phyloP scores from a whole-genome alignment of 2,329 filamentous ascomycete species.

The Clonostachys solani region DNA sequence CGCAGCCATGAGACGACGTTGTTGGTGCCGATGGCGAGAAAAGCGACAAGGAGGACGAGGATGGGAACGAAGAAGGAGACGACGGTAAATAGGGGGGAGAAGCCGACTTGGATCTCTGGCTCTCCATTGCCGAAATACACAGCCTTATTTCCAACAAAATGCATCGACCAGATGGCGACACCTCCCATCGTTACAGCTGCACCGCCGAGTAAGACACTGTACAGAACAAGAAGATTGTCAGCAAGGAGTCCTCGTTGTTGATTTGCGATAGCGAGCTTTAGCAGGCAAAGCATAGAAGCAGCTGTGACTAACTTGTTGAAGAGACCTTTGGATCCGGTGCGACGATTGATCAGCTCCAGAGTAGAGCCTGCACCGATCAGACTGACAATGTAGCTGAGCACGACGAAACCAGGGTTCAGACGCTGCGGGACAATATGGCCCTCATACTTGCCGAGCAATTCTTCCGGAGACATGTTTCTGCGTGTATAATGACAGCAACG shows the following conservation, averaged over 20 bases:
- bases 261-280: no score
- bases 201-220: slow-evolving; percentile 57
- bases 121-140: slow-evolving; percentile 65
- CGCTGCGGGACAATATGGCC: slow-evolving; percentile 40
- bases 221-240: background rate
- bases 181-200: slow-evolving; percentile 70
- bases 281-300: background rate
- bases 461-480: slow-evolving; percentile 1
- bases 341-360: slow-evolving; percentile 74
- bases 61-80: slow-evolving; percentile 80
- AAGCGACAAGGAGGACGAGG: slow-evolving; percentile 69
- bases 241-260: background rate
- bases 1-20: slow-evolving; percentile 54
- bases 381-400: slow-evolving; percentile 73
- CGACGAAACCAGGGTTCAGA: slow-evolving; percentile 59
- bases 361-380: slow-evolving; percentile 74
- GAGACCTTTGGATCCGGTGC: slow-evolving; percentile 63
- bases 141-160: slow-evolving; percentile 79
- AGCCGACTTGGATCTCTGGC: slow-evolving; percentile 63
- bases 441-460: slow-evolving; percentile 33
- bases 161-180: slow-evolving; percentile 73
- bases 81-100: slow-evolving; percentile 67
- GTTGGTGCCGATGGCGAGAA: slow-evolving; percentile 62
- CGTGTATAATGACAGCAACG: no score
- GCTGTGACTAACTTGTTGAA: slow-evolving; percentile 59